Conservation (phyloP, 2,329 filamentous ascomycete genomes). For the Trichophyton equinum region DNA sequence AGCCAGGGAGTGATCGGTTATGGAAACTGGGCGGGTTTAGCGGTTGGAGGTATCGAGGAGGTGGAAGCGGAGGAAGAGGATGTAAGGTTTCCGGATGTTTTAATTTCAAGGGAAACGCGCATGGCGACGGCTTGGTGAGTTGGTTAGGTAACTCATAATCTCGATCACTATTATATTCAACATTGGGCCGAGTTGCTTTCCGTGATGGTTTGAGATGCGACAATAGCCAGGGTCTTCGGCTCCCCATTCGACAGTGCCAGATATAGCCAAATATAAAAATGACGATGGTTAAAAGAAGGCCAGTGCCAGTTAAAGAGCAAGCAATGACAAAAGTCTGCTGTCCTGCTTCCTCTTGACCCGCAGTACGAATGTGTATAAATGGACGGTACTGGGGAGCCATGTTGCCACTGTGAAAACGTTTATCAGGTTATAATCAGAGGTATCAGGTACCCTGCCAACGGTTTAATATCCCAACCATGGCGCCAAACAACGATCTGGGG, state of each 20-base stretch:
- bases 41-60: background rate
- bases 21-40: background rate
- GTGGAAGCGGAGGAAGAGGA: background rate
- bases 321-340: background rate
- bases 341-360: background rate
- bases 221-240: background rate
- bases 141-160: background rate
- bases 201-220: background rate
- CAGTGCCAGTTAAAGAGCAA: background rate
- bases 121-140: background rate
- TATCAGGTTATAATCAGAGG: background rate
- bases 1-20: background rate
- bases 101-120: background rate
- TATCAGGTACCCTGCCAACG: background rate
- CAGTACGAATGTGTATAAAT: background rate
- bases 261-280: background rate
- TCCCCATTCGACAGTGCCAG: background rate
- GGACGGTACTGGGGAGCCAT: background rate
- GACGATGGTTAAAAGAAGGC: background rate
- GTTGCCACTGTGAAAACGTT: background rate
- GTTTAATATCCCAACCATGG: background rate
- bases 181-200: background rate
- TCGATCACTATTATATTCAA: background rate
- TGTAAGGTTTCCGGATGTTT: background rate
- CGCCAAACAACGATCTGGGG: background rate